These are phyloP conservation scores for Veloboletus limbatus DNA, from an alignment of 1,284 basidiomycete genomes.

Conservation along the genomic window DNA sequence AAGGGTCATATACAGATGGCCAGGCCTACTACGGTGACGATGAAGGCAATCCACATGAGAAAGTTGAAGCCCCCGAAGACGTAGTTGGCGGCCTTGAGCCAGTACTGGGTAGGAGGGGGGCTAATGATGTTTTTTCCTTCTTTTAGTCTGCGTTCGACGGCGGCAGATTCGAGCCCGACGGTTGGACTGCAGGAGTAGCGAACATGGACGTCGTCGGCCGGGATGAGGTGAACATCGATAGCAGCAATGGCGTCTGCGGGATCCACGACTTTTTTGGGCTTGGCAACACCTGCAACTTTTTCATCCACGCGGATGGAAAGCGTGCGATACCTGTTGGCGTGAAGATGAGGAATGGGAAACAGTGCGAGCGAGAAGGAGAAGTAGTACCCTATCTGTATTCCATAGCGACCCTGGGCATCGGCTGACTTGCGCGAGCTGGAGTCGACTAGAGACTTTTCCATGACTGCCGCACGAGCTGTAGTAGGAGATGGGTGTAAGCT, in stretches of 20 bases:
- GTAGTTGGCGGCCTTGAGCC: conserved; percentile 49
- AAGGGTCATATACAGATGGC: background rate
- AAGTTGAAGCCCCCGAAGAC: conserved; percentile 55
- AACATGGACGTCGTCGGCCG: conserved; percentile 40
- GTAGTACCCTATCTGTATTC: conserved; percentile 32
- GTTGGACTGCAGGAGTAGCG: conserved; percentile 44
- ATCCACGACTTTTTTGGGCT: conserved; percentile 26
- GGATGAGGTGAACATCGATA: conserved; percentile 46
- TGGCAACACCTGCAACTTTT: conserved; percentile 16
- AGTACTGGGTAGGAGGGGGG: conserved; percentile 45
- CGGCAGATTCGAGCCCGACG: conserved; percentile 44
- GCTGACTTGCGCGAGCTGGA: conserved; percentile 13
- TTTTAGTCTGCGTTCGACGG: conserved; percentile 40
- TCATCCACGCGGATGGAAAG: conserved; percentile 42
- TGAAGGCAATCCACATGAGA: conserved; percentile 50
- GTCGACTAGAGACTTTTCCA: conserved; percentile 21
- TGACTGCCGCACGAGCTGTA: conserved; percentile 5
- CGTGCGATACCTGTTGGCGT: conserved; percentile 38
- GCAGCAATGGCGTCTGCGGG: conserved; percentile 40
- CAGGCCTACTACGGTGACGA: conserved; percentile 42
- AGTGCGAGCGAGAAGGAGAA: fast-evolving
- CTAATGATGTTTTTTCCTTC: conserved; percentile 50
- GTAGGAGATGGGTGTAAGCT: background rate
- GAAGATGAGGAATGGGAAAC: background rate
- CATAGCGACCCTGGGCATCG: conserved; percentile 22